Evolutionary conservation across 75 land plant genomes (phyloP).

Genomic region (Selaginella moellendorffii): DNA sequence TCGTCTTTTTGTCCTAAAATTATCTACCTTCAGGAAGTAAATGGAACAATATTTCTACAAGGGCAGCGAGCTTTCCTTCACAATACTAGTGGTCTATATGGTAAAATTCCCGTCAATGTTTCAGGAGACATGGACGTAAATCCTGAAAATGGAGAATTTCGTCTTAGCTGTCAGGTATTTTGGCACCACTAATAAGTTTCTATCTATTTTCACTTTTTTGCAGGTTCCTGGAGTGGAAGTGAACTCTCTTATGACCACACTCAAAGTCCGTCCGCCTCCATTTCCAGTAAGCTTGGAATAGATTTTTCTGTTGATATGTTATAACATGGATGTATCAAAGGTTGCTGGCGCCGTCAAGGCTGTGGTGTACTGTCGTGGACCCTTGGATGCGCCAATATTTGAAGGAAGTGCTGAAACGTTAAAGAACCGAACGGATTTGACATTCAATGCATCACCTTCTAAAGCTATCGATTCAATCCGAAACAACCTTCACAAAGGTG

Average conservation of each 20-base stretch:
- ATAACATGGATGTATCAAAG: slow-evolving; percentile 52
- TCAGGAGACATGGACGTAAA: slow-evolving; percentile 94
- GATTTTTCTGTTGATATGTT: neutral
- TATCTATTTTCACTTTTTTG: neutral
- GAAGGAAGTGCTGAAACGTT: slow-evolving; percentile 82
- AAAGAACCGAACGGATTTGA: slow-evolving; percentile 28
- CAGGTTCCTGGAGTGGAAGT: slow-evolving; percentile 92
- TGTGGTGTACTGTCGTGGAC: slow-evolving; percentile 93
- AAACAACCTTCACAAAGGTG: slow-evolving; percentile 52
- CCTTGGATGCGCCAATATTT: slow-evolving; percentile 80
- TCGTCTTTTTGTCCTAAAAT: neutral
- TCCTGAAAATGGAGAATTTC: slow-evolving; percentile 95
- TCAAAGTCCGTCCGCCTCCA: slow-evolving; percentile 67
- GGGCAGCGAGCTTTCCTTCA: slow-evolving; percentile 79
- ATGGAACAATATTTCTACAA: slow-evolving; percentile 62
- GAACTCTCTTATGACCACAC: slow-evolving; percentile 84
- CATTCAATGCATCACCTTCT: slow-evolving; percentile 30
- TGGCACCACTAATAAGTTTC: slow-evolving; percentile 12
- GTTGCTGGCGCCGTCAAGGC: slow-evolving; percentile 90
- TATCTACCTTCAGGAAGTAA: slow-evolving; percentile 19
- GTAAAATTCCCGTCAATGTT: slow-evolving; percentile 72
- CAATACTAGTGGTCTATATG: slow-evolving; percentile 75
- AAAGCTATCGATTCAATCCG: slow-evolving; percentile 52
- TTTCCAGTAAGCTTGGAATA: slow-evolving; percentile 51
- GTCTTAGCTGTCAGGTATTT: slow-evolving; percentile 91